Evolutionary conservation across 2,329 filamentous ascomycete species (phyloP), one percentile per base, ranked within the genome.

Genomic region (Thermothelomyces thermophilus): DNA sequence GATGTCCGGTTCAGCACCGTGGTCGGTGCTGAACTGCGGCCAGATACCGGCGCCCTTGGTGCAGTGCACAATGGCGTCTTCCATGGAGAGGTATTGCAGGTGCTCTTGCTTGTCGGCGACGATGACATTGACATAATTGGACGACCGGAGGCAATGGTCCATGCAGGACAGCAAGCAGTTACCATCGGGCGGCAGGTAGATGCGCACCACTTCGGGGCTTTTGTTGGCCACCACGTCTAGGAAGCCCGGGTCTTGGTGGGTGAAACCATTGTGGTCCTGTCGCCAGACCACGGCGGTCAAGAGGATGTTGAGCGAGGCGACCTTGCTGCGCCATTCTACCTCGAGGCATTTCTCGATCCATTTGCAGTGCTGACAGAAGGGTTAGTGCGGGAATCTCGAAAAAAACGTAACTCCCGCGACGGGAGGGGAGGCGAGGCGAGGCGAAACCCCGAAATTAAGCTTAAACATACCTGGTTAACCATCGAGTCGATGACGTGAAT

Each of bases 211-310:
- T 3, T 69, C 68, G 1, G 82, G 72, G 62, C 84, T 85, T 37
- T 84, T 63, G 51, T 84, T 84, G 13, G 85, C 67, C 0, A 86
- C 79, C 0, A 80, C 75, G 1, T 80, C 80, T 52, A 85, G 84
- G 60, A 86, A 85, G 0, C 78, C 82, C 7, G 82, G 82, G 53
- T 84, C 84, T 62, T 85, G 80, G 58, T 84, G 81, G 0, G 79
- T 83, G 64, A 84, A 84, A 3, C 83, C 81, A 52, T 85, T 86
- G 62, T 86, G 82, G 57, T 86, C 82, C 64, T 86, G 82, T n/a
- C n/a, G n/a, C n/a, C n/a, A n/a, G n/a, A n/a, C n/a, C n/a, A n/a
- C n/a, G n/a, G n/a, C n/a, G n/a, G n/a, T n/a, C n/a, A n/a, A n/a
- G n/a, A n/a, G n/a, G n/a, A n/a, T n/a, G n/a, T n/a, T n/a, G n/a